phyloP scores from a whole-genome alignment of 495 filamentous ascomycete genomes.

The Hapsidospora chrysogenum region DNA sequence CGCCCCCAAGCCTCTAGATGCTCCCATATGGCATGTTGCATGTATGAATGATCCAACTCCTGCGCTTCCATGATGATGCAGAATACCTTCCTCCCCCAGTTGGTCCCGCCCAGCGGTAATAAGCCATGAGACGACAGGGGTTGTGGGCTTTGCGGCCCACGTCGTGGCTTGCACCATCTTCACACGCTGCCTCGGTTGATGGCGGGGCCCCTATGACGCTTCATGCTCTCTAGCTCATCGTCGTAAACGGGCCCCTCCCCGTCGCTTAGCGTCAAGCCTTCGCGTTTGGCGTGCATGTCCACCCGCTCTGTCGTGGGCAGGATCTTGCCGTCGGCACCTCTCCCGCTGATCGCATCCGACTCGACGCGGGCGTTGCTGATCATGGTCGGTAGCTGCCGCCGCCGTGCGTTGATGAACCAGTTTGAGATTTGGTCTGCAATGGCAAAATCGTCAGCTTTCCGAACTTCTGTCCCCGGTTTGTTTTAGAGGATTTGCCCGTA shows the following conservation, averaged over 20 bases:
- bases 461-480: too few species aligned
- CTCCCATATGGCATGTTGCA: too few species aligned
- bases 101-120: too few species aligned
- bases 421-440: constrained; percentile 58
- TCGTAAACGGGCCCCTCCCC: constrained; percentile 16
- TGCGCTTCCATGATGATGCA: too few species aligned
- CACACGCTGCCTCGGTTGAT: too few species aligned
- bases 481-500: neutral
- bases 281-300: constrained; percentile 9
- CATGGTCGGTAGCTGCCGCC: constrained; percentile 56
- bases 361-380: constrained; percentile 34
- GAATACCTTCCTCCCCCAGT: too few species aligned
- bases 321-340: constrained; percentile 9
- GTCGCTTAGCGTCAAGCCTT: constrained; percentile 17
- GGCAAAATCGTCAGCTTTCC: constrained; percentile 4
- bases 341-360: constrained; percentile 13
- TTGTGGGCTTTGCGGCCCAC: too few species aligned
- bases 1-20: too few species aligned
- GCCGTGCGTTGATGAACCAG: constrained; percentile 88
- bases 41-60: too few species aligned
- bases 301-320: constrained; percentile 8
- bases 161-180: too few species aligned
- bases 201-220: too few species aligned
- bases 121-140: too few species aligned
- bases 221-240: constrained; percentile 12